Conservation (phyloP, 2,329 filamentous ascomycete genomes). For the Neocatenulostroma microsporum region DNA sequence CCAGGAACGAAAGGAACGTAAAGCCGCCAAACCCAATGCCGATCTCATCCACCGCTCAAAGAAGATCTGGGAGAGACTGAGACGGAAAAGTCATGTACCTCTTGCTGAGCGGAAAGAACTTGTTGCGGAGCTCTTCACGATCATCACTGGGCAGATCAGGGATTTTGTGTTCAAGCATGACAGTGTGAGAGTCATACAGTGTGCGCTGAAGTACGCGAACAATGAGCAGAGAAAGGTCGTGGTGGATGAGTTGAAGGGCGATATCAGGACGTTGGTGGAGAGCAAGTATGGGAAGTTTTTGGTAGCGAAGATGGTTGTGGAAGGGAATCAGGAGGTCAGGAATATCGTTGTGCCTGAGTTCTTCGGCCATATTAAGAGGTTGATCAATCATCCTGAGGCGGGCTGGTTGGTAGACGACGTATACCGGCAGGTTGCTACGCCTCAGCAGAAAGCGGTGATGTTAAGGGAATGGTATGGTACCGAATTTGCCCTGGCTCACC, state of each 20-base stretch:
- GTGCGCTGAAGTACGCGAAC: constrained; percentile 90
- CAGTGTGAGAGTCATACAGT: constrained; percentile 91
- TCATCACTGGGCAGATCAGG: constrained; percentile 83
- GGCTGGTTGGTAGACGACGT: constrained; percentile 98
- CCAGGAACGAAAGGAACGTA: constrained; percentile 76
- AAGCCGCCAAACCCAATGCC: constrained; percentile 84
- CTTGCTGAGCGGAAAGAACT: constrained; percentile 80
- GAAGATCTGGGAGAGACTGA: constrained; percentile 92
- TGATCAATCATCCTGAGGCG: constrained; percentile 93
- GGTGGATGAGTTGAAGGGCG: constrained; percentile 74
- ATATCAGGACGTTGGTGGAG: constrained; percentile 77
- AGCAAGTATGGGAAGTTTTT: constrained; percentile 97
- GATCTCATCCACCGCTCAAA: constrained; percentile 83
- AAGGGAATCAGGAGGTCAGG: constrained; percentile 77
- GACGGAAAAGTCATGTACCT: constrained; percentile 87
- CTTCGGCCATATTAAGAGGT: constrained; percentile 81
- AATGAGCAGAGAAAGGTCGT: constrained; percentile 78
- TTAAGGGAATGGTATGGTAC: constrained; percentile 94
- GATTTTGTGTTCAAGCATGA: constrained; percentile 99
- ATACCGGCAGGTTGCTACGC: constrained; percentile 79
- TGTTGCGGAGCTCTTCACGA: constrained; percentile 80
- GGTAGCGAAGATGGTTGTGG: constrained; percentile 90
- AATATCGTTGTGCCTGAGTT: constrained; percentile 90
- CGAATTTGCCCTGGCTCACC: constrained; percentile 77
- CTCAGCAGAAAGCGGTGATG: constrained; percentile 74